Base-by-base conservation (phyloP, 805 yeast genomes). In the Saturnispora sanitii region DNA sequence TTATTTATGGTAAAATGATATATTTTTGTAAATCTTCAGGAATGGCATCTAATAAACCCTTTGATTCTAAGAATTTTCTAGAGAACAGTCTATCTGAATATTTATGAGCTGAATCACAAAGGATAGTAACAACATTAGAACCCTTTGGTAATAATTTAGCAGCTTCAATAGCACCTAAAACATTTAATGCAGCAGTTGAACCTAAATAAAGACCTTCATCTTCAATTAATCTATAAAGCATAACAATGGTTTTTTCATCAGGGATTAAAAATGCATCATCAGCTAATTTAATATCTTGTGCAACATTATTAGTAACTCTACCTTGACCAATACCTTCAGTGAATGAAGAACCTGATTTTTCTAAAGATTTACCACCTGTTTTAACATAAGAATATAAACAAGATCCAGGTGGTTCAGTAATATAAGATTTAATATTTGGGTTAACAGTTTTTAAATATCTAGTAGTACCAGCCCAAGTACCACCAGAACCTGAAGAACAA, bases 291-390 rank as follows among this genome's bases (percentile, higher is more conserved):
- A 86, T 64, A 47, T 85, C 95, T 33, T 76, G 82, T 15, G 67
- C 68, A 60, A 88, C 69, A 60, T 88, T 88, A 47, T 74, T 81
- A 5, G 96, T 88, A 52, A 88, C 81, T 52, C 96, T 73, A 35
- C 95, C 95, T 63, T 88, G 96, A 22, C 96, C 96, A 63, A 88
- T 86, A 25, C 96, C 96, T 64, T 88, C 96, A 22, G 96, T 88
- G 60, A 88, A 86, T 0, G 94, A 82, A 3, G 85, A 75, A 23
- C 96, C 96, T 1, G 73, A 69, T 53, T 87, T 73, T 33, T 76
- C 85, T 42, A 80, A 62, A 9, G 72, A 68, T 55, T 79, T 66
- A 25, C 90, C 90, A 15, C 77, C 75, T 4, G 82, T 67, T 45
- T 75, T 77, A 45, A 88, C 76, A 56, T 79, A 86, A 8, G 86